Conservation (phyloP, 73 alveolate genomes). For the Tetrahymena borealis region DNA sequence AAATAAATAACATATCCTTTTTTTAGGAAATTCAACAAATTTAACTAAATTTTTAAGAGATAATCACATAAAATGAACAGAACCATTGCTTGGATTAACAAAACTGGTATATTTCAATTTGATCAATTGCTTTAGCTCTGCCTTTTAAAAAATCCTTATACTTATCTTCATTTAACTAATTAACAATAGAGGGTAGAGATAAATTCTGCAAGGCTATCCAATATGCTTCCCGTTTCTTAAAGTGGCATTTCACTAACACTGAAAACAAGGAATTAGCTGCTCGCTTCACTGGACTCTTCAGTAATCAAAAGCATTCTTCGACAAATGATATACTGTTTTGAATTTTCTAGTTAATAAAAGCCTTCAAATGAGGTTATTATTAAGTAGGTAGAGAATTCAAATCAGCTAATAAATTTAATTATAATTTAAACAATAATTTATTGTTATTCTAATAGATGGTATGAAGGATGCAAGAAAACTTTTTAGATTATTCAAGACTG, state of each 20-base stretch:
- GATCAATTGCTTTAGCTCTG: background rate
- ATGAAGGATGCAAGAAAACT: conserved; percentile 70
- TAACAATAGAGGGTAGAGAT: conserved; percentile 71
- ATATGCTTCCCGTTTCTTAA: conserved; percentile 61
- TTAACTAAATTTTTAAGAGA: background rate
- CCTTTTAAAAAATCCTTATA: background rate
- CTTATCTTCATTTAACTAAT: background rate
- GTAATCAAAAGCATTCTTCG: too few relatives aligned
- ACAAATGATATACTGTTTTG: too few relatives aligned
- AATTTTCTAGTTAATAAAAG: too few relatives aligned
- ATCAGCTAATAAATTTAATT: background rate
- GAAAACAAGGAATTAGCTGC: conserved; percentile 50
- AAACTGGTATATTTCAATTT: background rate
- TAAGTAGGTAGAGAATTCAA: background rate
- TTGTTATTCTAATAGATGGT: conserved; percentile 32
- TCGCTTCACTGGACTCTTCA: conserved; percentile 49
- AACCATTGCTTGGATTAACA: conserved; percentile 40
- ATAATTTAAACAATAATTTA: background rate
- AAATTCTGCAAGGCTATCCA: conserved; percentile 75
- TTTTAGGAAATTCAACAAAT: background rate
- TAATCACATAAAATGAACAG: conserved; percentile 7
- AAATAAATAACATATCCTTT: background rate
- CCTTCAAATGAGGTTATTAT: too few relatives aligned
- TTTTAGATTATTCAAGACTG: conserved; percentile 65
- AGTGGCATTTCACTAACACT: conserved; percentile 40